Base-by-base conservation (phyloP, 2,329 filamentous ascomycete genomes). In the Aspergillus neoniger region DNA sequence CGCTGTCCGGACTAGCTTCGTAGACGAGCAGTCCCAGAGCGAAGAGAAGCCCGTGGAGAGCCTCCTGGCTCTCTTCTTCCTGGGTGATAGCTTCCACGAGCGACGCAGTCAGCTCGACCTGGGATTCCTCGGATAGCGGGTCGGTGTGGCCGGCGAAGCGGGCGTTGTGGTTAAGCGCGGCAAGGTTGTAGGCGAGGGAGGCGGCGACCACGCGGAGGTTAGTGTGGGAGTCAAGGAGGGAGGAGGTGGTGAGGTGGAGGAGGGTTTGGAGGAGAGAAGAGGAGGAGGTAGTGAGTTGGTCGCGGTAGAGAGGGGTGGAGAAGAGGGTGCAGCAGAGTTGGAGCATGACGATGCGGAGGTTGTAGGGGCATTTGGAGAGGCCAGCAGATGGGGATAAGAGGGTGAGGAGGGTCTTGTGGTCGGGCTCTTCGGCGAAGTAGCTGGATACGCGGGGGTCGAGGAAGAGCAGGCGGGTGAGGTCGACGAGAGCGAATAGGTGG, bases 311-410 rank as follows among this genome's bases (percentile, higher is more conserved):
- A 0, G 86, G 84, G 0, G 88, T 89, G 0, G 86, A 88, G 78
- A 96, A 96, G 44, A 96, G 81, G 70, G 96, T 97, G 77, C 92
- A 96, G 1, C 86, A 84, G 70, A 94, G 84, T 67, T 97, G 93
- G 21, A 96, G 78, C 0, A 91, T 89, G 2, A 96, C 85, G 2
- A 96, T 85, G 12, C 91, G 88, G 1, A 96, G 83, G 2, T 89
- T 88, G 72, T 97, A 97, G 0, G 92, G 91, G 43, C 88, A 90
- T 1, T 79, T 75, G 8, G 79, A 71, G 32, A 85, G 80, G 5
- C 79, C 79, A 60, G 19, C 58, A 38, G 91, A 76, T n/a, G 80
- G 76, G 1, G 70, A 65, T 32, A 76, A 70, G 2, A 96, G 76
- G 0, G 84, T 79, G 36, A 82, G 72, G 14, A 94, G 79, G 0